Evolutionary conservation across 805 yeast genomes (phyloP), one percentile per base, ranked within the genome.

Genomic region (Metschnikowia shivogae): DNA sequence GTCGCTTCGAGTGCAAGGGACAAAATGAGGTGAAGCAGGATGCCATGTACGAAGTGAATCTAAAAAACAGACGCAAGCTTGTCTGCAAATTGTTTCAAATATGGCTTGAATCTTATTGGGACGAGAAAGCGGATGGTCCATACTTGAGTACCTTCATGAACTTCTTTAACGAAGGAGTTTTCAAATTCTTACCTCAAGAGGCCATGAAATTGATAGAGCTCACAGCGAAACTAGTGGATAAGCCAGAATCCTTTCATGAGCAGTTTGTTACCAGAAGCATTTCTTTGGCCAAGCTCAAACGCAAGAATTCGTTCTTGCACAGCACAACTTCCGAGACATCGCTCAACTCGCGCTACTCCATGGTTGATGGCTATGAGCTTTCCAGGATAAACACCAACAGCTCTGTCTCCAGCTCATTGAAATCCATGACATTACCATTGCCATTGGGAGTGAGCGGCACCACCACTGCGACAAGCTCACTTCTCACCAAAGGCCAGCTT

Each of bases 21-120:
- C 62, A 59, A 33, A 34, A 31, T 9, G 66, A 61, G 30, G 70
- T 67, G 5, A 65, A 61, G 37, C 71, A 68, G 3, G 64, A 65
- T 31, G 49, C 59, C 4, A 59, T 62, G 47, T 44, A 47, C 30
- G 70, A 67, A 39, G 59, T 68, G 8, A 62, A 56, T 51, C 51
- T 79, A 33, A 80, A 77, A 55, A 81, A 74, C 50, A 74, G 93
- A 60, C 70, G 92, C 58, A 78, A 80, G 49, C 64, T 84, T 38
- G 81, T 89, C 33, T 80, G 84, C 53, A 79, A 77, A 52, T 73
- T 84, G 61, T 78, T 89, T 59, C 86, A 81, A 60, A 69, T 79
- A 30, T 92, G 99, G 99, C 67, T 92, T 62, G 95, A 89, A 62
- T 83, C 93, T 42, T 89, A 85, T 60, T 92, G 97, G 97, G 79